Percentiles rank a stretch among this genome's conserved stretches.
Conservation (phyloP, 805 yeast genomes). For the Komagataella pastoris region DNA sequence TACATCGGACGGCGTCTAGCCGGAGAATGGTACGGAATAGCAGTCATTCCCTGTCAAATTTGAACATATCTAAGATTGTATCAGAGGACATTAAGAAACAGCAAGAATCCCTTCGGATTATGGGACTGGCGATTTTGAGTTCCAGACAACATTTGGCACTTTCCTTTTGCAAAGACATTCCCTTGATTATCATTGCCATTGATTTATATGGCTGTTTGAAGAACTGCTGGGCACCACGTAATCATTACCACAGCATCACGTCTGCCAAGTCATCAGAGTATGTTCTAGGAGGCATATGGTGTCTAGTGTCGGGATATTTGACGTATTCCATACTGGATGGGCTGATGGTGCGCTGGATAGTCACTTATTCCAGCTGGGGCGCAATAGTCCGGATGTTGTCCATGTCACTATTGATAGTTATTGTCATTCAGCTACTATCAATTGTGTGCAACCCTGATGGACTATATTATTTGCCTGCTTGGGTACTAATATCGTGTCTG, state of each 20-base stretch:
- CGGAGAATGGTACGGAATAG: background rate
- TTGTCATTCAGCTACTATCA: slow-evolving; percentile 55
- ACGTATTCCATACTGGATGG: slow-evolving; percentile 81
- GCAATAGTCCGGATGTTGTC: slow-evolving; percentile 81
- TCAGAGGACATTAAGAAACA: slow-evolving; percentile 2
- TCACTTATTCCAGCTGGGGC: slow-evolving; percentile 76
- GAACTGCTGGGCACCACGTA: slow-evolving; percentile 9
- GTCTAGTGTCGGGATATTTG: slow-evolving; percentile 74
- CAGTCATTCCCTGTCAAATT: background rate
- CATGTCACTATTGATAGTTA: slow-evolving; percentile 60
- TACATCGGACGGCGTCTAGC: background rate
- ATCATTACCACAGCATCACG: slow-evolving; percentile 20
- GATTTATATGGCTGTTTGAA: slow-evolving; percentile 13
- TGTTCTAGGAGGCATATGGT: slow-evolving; percentile 82
- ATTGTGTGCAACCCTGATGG: slow-evolving; percentile 60
- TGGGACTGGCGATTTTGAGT: slow-evolving; percentile 60
- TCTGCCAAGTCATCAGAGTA: slow-evolving; percentile 66
- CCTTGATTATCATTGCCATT: slow-evolving; percentile 26
- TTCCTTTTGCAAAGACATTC: slow-evolving; percentile 69
- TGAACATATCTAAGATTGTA: background rate
- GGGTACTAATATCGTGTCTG: slow-evolving; percentile 84
- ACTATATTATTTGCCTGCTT: slow-evolving; percentile 69
- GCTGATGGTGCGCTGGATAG: slow-evolving; percentile 87
- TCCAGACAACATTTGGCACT: slow-evolving; percentile 66
- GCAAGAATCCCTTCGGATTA: slow-evolving; percentile 29